A percentile compares a stretch with the other conserved stretches of the same genome.
Conservation (phyloP, 2,329 filamentous ascomycete genomes). For the Ophiostoma pallidulum region DNA sequence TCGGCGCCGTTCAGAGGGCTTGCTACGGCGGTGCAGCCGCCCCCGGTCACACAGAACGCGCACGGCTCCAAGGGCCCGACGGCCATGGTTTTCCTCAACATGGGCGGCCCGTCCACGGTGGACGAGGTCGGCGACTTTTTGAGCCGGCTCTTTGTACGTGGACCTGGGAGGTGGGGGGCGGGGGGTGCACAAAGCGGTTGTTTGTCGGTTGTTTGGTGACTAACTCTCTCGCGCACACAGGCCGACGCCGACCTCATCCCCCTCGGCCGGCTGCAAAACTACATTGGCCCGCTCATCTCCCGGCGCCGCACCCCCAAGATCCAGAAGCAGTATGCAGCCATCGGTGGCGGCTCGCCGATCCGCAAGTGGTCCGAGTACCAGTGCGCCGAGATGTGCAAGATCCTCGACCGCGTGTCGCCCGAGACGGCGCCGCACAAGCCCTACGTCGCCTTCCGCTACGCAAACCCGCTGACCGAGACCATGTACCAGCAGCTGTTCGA, state of each 20-base stretch:
- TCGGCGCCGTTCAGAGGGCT: slow-evolving; percentile 30
- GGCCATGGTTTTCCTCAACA: slow-evolving; percentile 98
- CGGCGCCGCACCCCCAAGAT: slow-evolving; percentile 89
- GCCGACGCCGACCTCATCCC: slow-evolving; percentile 91
- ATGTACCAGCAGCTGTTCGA: slow-evolving; percentile 76
- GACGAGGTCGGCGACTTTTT: slow-evolving; percentile 85
- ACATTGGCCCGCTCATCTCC: slow-evolving; percentile 82
- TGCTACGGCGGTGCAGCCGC: slow-evolving; percentile 48
- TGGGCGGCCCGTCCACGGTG: slow-evolving; percentile 87
- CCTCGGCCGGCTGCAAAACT: slow-evolving; percentile 82
- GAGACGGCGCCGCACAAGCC: slow-evolving; percentile 94
- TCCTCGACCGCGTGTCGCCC: slow-evolving; percentile 81
- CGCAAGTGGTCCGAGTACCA: slow-evolving; percentile 97
- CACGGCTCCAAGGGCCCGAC: slow-evolving; percentile 68
- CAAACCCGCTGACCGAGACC: slow-evolving; percentile 84
- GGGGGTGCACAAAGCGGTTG: no score
- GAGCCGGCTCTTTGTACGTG: slow-evolving; percentile 87
- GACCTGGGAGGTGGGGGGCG: no score
- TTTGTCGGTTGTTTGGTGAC: slow-evolving; percentile 8
- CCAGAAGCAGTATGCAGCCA: slow-evolving; percentile 86
- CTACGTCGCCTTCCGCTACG: slow-evolving; percentile 95
- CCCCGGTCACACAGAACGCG: slow-evolving; percentile 71
- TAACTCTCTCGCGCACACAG: slow-evolving; percentile 33
- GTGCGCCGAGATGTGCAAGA: slow-evolving; percentile 90
- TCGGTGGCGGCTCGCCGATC: slow-evolving; percentile 96